These are phyloP conservation scores for Spatholobus suberectus DNA, from an alignment of 306 rosid species.

Conservation along the genomic window DNA sequence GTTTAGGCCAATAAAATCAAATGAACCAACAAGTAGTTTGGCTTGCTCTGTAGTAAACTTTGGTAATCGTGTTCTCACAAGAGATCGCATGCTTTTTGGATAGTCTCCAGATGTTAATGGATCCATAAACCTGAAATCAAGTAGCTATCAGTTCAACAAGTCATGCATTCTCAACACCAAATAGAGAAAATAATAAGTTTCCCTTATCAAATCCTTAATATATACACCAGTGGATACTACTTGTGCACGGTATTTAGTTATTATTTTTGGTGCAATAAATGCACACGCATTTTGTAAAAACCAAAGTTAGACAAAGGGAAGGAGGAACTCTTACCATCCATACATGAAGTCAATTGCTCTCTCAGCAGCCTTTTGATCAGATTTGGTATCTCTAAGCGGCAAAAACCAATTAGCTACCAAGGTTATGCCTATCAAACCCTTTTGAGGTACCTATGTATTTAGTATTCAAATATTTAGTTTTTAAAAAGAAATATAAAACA, in stretches of 20 bases:
- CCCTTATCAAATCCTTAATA: too few species aligned
- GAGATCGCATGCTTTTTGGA: slow-evolving; percentile 56
- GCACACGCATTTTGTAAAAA: not conserved
- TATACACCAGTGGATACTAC: slow-evolving; percentile 35
- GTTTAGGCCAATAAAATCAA: slow-evolving; percentile 66
- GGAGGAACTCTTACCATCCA: slow-evolving; percentile 52
- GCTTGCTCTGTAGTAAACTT: slow-evolving; percentile 48
- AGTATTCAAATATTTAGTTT: not conserved
- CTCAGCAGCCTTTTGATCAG: slow-evolving; percentile 38
- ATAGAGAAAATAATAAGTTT: not conserved
- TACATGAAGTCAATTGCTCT: slow-evolving; percentile 53
- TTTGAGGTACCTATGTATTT: slow-evolving; percentile 47
- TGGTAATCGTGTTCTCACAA: slow-evolving; percentile 55
- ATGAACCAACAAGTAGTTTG: slow-evolving; percentile 46
- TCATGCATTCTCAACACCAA: not conserved
- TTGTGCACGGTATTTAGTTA: not conserved
- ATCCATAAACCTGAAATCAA: slow-evolving; percentile 53
- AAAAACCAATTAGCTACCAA: slow-evolving; percentile 43
- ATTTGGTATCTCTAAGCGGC: slow-evolving; percentile 37
- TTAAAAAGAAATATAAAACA: not conserved
- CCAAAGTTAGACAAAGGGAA: not conserved
- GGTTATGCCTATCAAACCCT: slow-evolving; percentile 59
- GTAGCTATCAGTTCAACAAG: not conserved
- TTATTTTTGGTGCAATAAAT: not conserved
- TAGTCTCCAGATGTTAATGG: slow-evolving; percentile 62